A percentile compares a stretch with the other conserved stretches of the same genome.
phyloP scores from a whole-genome alignment of 805 yeast genomes.

The Hanseniaspora hatyaiensis region DNA sequence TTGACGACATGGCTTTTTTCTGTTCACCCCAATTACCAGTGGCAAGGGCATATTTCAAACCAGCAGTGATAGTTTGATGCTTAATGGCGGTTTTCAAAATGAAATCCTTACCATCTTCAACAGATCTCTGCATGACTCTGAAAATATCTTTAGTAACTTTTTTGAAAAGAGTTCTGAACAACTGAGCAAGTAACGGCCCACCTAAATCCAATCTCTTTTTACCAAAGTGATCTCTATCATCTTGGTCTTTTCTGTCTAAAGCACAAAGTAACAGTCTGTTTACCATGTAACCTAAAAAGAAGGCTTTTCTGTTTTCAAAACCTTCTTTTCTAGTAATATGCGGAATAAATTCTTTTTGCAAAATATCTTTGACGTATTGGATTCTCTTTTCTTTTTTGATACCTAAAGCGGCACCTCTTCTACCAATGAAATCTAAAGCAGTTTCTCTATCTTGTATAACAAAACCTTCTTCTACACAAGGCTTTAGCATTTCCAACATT shows the following conservation, averaged over 20 bases:
- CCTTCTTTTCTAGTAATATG: slow-evolving; percentile 97
- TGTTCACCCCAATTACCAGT: slow-evolving; percentile 99
- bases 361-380: slow-evolving; percentile 91
- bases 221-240: slow-evolving; percentile 99
- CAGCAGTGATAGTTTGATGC: slow-evolving; percentile 93
- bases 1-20: slow-evolving; percentile 95
- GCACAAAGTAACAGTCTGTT: slow-evolving; percentile 91
- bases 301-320: slow-evolving; percentile 91
- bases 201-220: slow-evolving; percentile 96
- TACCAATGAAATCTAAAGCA: slow-evolving; percentile 93
- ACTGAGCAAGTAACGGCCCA: slow-evolving; percentile 90
- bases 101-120: slow-evolving; percentile 94
- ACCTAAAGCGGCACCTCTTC: slow-evolving; percentile 96
- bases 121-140: slow-evolving; percentile 97
- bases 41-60: slow-evolving; percentile 92
- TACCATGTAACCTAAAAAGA: slow-evolving; percentile 94
- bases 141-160: slow-evolving; percentile 93
- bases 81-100: slow-evolving; percentile 92
- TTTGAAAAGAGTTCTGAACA: slow-evolving; percentile 87
- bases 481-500: slow-evolving; percentile 97
- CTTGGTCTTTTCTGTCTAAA: slow-evolving; percentile 92
- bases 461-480: slow-evolving; percentile 98
- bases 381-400: slow-evolving; percentile 95
- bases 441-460: slow-evolving; percentile 97
- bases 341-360: slow-evolving; percentile 91